Evolutionary conservation across 75 land plant species (phyloP), one percentile per base, ranked within the genome.

Genomic region (Pinus albicaulis): DNA sequence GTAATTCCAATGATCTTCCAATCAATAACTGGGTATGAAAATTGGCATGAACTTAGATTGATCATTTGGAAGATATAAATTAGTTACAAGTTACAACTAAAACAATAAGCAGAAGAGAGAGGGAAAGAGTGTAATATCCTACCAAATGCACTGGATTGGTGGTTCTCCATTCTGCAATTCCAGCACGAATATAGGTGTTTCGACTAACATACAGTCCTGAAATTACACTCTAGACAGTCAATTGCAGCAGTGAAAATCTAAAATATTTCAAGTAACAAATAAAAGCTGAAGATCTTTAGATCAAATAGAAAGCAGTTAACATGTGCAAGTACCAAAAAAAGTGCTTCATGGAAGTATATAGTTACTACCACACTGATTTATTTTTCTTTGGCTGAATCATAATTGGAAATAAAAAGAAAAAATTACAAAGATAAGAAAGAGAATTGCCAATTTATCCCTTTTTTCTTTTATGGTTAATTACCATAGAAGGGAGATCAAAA

Each of bases 131-230:
- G 56, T 41, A 62, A 53, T 52, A 36, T 13, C 85, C 71, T 94
- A 96, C 99, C 93, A 96, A 53, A 82, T 96, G 95, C 24, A 96
- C 99, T 44, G 99, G 97, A 76, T 96, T 96, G 56, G 95, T 87
- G 26, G 86, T 77, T 72, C 85, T 96, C 97, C 97, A 96, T 77
- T 96, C 99, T 65, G 95, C 91, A 78, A 94, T 84, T 63, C 99
- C 99, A 69, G 95, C 87, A 76, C 92, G 96, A 59, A 96, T 89
- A 63, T 96, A 94, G 23, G 99, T 94, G 77, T 96, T 96, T 76
- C 99, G 88, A 74, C 98, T 94, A 12, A 94, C 95, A 85, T 94
- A 96, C 57, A 96, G 63, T 70, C 99, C 99, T 96, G 88, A 82
- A 11, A 84, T 59, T 79, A 14, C 72, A 71, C 19, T 41, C 25